Evolutionary conservation across 192 early-diverging fungal species (phyloP), one percentile per base, ranked within the genome.

Genomic region (Phycomyces blakesleeanus): DNA sequence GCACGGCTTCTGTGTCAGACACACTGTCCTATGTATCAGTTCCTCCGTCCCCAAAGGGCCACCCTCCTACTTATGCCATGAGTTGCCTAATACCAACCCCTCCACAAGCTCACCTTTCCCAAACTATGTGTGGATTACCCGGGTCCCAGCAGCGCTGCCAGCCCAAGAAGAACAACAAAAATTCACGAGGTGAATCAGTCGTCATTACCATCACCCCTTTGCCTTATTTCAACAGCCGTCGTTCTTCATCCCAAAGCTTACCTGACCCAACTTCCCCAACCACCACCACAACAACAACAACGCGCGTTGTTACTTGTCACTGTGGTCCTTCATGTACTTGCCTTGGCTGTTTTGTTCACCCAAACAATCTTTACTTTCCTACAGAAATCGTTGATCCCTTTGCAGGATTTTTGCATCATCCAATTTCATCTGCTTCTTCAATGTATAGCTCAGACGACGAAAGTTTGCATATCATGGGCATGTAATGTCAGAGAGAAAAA

Each of bases 331-430:
- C 34, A 29, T 67, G 66, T 54, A 44, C 27, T 6, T 67, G 66
- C 24, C 47, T 58, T 16, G 66, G 66, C 2, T 67, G 66, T 57
- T 51, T 67, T 38, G 66, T 67, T 39, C 66, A 67, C 29, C 39
- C 66, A 1, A 29, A 52, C 51, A 61, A 61, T 15, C 42, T 59
- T 12, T 34, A 22, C 52, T 55, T 59, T 38, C 29, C 29, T 34
- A 34, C 29, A 34, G 29, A 34, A 34, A 40, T 50, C 2, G 44
- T 24, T 18, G 66, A 67, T 60, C 66, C 66, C 11, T 60, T 60
- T 34, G 51, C 58, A 18, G 58, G 66, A 15, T 26, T 61, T 25
- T 34, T 50, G 26, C 12, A 25, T 10, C 49, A 61, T 1, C 44
- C 27, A 22, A 38, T 34, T 18, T 61, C 59, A 7, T 61, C 59